These are phyloP conservation scores for Colletotrichum eremochloae DNA, from an alignment of 2,329 filamentous ascomycete genomes.

Conservation along the genomic window DNA sequence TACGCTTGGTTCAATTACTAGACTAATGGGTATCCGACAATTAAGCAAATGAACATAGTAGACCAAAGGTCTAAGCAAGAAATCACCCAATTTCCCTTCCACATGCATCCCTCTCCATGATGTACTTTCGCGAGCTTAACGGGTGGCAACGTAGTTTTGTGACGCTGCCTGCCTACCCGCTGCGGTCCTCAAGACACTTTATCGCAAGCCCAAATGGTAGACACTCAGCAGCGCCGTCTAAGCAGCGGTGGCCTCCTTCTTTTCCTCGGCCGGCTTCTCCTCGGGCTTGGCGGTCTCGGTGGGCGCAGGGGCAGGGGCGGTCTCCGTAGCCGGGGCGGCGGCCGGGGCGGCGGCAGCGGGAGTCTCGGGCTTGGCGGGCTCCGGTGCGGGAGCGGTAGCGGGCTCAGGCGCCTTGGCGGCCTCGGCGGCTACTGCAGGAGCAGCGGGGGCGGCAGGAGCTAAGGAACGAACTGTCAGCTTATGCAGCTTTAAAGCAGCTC, in stretches of 20 bases:
- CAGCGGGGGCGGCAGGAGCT: conserved; percentile 31
- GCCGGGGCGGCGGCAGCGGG: conserved; percentile 14
- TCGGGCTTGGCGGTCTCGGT: conserved; percentile 46
- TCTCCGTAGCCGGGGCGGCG: conserved; percentile 44
- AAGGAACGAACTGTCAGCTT: conserved; percentile 10
- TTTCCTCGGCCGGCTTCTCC: conserved; percentile 45
- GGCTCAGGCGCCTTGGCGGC: conserved; percentile 45
- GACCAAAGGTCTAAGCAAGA: conserved; percentile 25
- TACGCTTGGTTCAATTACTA: conserved; percentile 38
- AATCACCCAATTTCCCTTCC: conserved; percentile 4
- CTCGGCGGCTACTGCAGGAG: conserved; percentile 45
- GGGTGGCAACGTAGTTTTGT: background rate
- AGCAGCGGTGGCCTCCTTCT: conserved; percentile 45
- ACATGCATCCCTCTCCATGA: background rate
- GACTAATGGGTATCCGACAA: conserved; percentile 42
- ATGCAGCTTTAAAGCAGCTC: background rate
- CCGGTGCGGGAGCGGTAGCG: conserved; percentile 23
- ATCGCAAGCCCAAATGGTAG: background rate
- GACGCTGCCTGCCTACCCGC: background rate
- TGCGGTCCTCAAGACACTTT: too few relatives aligned
- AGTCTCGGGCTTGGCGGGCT: conserved; percentile 43
- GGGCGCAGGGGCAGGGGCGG: conserved; percentile 47
- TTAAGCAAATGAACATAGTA: conserved; percentile 37
- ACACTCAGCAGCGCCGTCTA: conserved; percentile 24
- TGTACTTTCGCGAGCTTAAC: background rate